Base-by-base conservation (phyloP, 1,284 basidiomycete species). In the Pyrrhoderma noxium region DNA sequence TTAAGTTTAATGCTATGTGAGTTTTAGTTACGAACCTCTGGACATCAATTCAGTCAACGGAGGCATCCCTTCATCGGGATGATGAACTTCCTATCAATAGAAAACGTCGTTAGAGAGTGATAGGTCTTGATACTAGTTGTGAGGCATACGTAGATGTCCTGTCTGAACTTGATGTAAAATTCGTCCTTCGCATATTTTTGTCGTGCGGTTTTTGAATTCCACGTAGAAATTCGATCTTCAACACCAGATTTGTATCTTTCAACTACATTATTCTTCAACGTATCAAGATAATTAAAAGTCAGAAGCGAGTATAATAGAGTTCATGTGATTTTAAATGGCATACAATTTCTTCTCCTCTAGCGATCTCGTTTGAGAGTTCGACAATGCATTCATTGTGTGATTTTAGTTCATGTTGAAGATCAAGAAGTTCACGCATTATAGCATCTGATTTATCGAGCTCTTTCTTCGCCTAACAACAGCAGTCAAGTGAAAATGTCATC, bases 41-140 rank as follows among this genome's bases (percentile, higher is more conserved):
- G 78, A 74, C 27, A 94, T 76, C 56, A 89, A 77, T 31, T 83
- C 76, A 0, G 77, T 81, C 37, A 93, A 71, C 5, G 89, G 88
- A 39, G 89, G 89, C 73, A 90, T 89, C 3, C 79, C 74, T 22
- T 66, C 67, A 1, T 76, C 77, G 5, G 80, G 75, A 67, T 91
- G 71, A 59, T 80, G 72, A 3, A 80, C 77, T 62, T 89, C 83
- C 87, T 87, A 53, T 44, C 52, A 16, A 27, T 13, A 13, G 18
- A 27, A 37, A 16, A 18, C 9, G 18, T 60, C 14, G 25, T 45
- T 14, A 44, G 18, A 59, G 13, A 27, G 45, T n/a, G 43, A 39
- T 8, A 45, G 4, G 7, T 19, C 37, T 18, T 16, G 22, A 36
- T 31, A 45, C 42, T 34, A 21, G 45, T 14, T 48, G 14, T 34